Conservation (phyloP, 768 basidiomycete genomes). For the Tricholoma bakamatsutake region DNA sequence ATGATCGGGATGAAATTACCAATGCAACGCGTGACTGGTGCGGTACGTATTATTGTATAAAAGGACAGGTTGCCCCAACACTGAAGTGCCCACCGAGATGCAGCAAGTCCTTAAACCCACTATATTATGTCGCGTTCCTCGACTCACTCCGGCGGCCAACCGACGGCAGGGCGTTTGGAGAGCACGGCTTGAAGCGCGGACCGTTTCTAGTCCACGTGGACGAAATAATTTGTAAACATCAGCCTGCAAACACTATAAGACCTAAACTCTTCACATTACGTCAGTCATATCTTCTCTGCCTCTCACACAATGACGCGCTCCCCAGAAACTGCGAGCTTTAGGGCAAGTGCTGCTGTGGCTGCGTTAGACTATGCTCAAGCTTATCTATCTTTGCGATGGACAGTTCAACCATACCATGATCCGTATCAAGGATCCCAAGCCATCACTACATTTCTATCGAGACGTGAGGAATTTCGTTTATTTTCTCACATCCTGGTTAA, state of each 20-base stretch:
- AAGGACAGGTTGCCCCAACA: too few relatives aligned
- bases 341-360: conserved; percentile 27
- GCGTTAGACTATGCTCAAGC: background rate
- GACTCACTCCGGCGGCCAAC: background rate
- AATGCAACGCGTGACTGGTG: too few relatives aligned
- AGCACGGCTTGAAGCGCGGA: background rate
- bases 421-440: conserved; percentile 82
- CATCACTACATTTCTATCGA: conserved; percentile 75
- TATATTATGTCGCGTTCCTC: too few relatives aligned
- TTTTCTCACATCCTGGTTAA: background rate
- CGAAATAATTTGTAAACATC: background rate
- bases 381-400: background rate
- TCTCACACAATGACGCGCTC: conserved; percentile 52
- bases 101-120: too few relatives aligned
- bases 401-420: conserved; percentile 88
- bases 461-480: conserved; percentile 36
- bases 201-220: background rate
- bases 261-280: background rate
- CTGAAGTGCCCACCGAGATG: too few relatives aligned
- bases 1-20: too few relatives aligned
- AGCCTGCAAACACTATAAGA: background rate
- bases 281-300: background rate
- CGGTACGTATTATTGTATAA: too few relatives aligned
- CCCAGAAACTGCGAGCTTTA: conserved; percentile 60
- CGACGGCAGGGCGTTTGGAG: background rate